A percentile compares a stretch with the other conserved stretches of the same genome.
These are phyloP conservation scores for Rhodotorula glutinis DNA, from an alignment of 1,284 basidiomycete species.

Conservation along the genomic window DNA sequence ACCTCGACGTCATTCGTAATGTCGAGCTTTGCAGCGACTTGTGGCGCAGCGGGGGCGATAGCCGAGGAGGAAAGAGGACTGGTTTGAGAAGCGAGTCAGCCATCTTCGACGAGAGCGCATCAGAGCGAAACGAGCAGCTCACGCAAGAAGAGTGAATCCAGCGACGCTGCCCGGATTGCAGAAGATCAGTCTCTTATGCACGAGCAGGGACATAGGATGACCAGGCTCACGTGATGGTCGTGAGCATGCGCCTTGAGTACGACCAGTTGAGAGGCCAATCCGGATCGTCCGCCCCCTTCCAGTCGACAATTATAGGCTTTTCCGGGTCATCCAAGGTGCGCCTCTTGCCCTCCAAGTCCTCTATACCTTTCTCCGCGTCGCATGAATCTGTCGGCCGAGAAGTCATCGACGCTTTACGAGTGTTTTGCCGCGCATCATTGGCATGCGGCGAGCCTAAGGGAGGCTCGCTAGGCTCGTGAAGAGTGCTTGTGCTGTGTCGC, in stretches of 20 bases:
- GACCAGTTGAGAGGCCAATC: conserved; percentile 48
- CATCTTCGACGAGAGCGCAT: background rate
- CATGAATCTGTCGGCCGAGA: background rate
- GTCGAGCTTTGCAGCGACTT: conserved; percentile 59
- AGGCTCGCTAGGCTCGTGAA: background rate
- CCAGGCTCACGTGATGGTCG: conserved; percentile 12
- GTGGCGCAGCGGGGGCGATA: conserved; percentile 62
- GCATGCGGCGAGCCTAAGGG: too few relatives aligned
- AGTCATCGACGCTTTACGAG: background rate
- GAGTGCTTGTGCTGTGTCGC: background rate
- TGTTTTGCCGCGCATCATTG: too few relatives aligned
- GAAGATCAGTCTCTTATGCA: too few relatives aligned
- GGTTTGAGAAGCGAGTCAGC: background rate
- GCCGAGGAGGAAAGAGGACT: conserved; percentile 64
- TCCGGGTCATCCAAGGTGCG: background rate
- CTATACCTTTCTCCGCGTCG: conserved; percentile 13
- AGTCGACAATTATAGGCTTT: conserved; percentile 50
- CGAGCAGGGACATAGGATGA: background rate
- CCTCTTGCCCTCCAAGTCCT: background rate
- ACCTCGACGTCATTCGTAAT: conserved; percentile 56
- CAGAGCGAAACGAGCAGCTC: background rate
- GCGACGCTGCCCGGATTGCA: conserved; percentile 16
- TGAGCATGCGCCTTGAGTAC: conserved; percentile 24
- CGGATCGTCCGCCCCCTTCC: conserved; percentile 46
- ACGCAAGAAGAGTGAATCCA: conserved; percentile 32